Percentiles rank a stretch among this genome's conserved stretches.
Conservation (phyloP, 805 yeast species). For the Grigorovia transvaalensis region DNA sequence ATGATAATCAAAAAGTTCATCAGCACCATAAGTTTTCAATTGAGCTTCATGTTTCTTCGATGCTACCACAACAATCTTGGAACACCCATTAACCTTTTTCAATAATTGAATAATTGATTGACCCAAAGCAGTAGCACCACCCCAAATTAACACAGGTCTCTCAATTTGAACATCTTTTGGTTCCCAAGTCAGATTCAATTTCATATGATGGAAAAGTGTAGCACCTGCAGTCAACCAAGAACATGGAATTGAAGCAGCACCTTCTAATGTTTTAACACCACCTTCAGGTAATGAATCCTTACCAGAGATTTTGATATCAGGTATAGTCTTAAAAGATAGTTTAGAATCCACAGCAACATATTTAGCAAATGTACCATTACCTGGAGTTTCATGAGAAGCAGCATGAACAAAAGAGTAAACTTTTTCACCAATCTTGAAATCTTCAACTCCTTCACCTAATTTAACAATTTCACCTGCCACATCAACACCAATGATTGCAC, state of each 20-base stretch:
- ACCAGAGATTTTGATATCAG: slow-evolving; percentile 5
- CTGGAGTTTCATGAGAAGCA: slow-evolving; percentile 29
- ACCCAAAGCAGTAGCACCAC: slow-evolving; percentile 61
- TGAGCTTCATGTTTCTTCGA: slow-evolving; percentile 34
- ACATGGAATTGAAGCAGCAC: slow-evolving; percentile 50
- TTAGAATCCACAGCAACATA: slow-evolving; percentile 33
- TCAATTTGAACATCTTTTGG: slow-evolving; percentile 20
- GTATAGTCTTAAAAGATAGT: slow-evolving; percentile 9
- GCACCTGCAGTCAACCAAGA: slow-evolving; percentile 40
- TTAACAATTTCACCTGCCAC: slow-evolving; percentile 48
- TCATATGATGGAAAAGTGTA: slow-evolving; percentile 25
- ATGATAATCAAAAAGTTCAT: slow-evolving; percentile 37
- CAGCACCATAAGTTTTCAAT: slow-evolving; percentile 38
- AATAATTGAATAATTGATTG: slow-evolving; percentile 46
- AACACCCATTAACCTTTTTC: slow-evolving; percentile 32
- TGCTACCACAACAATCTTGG: slow-evolving; percentile 38
- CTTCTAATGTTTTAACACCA: slow-evolving; percentile 41
- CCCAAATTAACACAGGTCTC: slow-evolving; percentile 42
- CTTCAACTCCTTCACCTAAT: slow-evolving; percentile 32
- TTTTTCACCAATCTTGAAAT: slow-evolving; percentile 40
- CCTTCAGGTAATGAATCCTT: slow-evolving; percentile 16
- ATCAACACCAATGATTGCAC: slow-evolving; percentile 52
- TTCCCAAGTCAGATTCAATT: slow-evolving; percentile 13
- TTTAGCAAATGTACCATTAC: slow-evolving; percentile 49
- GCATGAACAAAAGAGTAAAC: slow-evolving; percentile 48